Evolutionary conservation across 805 yeast species (phyloP).

Genomic region (Crinitomyces ghanaensis): DNA sequence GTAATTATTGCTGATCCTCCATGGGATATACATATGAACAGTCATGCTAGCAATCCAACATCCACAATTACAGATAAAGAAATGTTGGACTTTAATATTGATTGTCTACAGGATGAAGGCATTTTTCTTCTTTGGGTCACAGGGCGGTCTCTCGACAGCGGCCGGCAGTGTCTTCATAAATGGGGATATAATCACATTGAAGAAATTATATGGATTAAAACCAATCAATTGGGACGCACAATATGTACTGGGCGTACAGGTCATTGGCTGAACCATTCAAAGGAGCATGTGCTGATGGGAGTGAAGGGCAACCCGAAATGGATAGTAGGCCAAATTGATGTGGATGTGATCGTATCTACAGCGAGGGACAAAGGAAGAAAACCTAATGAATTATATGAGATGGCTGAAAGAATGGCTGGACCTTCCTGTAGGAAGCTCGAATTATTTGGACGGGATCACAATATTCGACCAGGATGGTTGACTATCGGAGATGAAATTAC

Average conservation of each 20-base stretch:
- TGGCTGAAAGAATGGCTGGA: constrained; percentile 79
- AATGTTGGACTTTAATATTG: constrained; percentile 52
- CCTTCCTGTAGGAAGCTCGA: constrained; percentile 67
- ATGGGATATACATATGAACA: constrained; percentile 90
- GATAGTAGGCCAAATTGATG: constrained; percentile 55
- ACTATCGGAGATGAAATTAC: too few species aligned
- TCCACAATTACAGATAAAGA: constrained; percentile 34
- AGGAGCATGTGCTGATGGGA: constrained; percentile 82
- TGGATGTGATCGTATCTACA: constrained; percentile 67
- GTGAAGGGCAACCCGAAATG: constrained; percentile 69
- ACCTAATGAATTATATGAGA: constrained; percentile 83
- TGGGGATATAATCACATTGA: constrained; percentile 80
- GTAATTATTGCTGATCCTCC: constrained; percentile 84
- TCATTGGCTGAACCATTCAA: constrained; percentile 93
- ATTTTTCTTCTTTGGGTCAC: constrained; percentile 85
- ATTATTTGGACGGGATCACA: constrained; percentile 80
- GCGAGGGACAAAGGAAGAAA: constrained; percentile 85
- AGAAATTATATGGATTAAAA: constrained; percentile 83
- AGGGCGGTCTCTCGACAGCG: constrained; percentile 84
- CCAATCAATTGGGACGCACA: constrained; percentile 77
- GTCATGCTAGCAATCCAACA: constrained; percentile 13
- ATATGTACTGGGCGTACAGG: constrained; percentile 95
- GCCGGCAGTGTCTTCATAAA: constrained; percentile 57
- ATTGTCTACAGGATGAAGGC: constrained; percentile 71
- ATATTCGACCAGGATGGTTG: constrained; percentile 83